Conservation (phyloP, 108 stramenopile genomes). For the Cyclotella choctawhatcheeana region DNA sequence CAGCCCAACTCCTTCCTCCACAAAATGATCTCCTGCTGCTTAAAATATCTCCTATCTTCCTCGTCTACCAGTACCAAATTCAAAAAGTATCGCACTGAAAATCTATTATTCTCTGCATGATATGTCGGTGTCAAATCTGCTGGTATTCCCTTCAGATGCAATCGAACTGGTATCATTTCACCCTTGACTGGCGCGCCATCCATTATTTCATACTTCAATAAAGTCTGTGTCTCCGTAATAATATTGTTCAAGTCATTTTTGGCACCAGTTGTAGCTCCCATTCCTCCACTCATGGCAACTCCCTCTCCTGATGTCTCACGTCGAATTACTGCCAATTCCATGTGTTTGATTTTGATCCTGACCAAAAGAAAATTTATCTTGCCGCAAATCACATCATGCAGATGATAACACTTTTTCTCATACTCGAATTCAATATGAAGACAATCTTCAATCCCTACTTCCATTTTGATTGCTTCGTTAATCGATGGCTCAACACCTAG, state of each 20-base stretch:
- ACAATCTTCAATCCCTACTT: slow-evolving; percentile 99
- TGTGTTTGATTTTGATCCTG: slow-evolving; percentile 98
- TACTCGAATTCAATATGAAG: slow-evolving; percentile 99
- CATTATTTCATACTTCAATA: slow-evolving; percentile 99
- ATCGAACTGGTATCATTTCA: slow-evolving; percentile 85
- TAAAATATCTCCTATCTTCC: slow-evolving; percentile 99
- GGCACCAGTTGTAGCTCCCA: slow-evolving; percentile 19
- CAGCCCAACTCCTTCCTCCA: slow-evolving; percentile 94
- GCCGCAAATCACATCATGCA: slow-evolving; percentile 95
- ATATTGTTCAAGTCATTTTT: slow-evolving; percentile 61
- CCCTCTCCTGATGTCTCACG: slow-evolving; percentile 94
- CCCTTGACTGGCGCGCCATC: slow-evolving; percentile 98
- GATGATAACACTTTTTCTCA: slow-evolving; percentile 89
- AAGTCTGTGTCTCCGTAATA: slow-evolving; percentile 96
- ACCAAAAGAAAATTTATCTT: slow-evolving; percentile 98
- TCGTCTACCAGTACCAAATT: slow-evolving; percentile 99
- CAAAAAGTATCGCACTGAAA: slow-evolving; percentile 96
- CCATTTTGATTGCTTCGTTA: slow-evolving; percentile 96
- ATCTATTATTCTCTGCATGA: slow-evolving; percentile 91
- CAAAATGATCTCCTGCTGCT: slow-evolving; percentile 98
- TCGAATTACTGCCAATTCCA: slow-evolving; percentile 98
- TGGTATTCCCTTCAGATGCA: slow-evolving; percentile 90
- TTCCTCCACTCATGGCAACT: slow-evolving; percentile 60
- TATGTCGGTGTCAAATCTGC: slow-evolving; percentile 99
- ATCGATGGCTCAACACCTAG: slow-evolving; percentile 71